Evolutionary conservation across 164 flowering plant species (phyloP).

Genomic region (Vitis vinifera): ASM3070453v1 NC_081816.1:1776001-1776500

Average conservation of each 20-base stretch:
- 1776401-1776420: conserved; percentile 51
- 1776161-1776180: conserved; percentile 56
- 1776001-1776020: not conserved
- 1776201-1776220: conserved; percentile 60
- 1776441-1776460: conserved; percentile 49
- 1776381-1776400: conserved; percentile 62
- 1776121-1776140: conserved; percentile 68
- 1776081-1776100: not conserved
- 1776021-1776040: not conserved
- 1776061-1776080: too few species aligned
- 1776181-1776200: conserved; percentile 61
- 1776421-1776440: conserved; percentile 55
- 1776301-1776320: conserved; percentile 62
- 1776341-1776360: conserved; percentile 71
- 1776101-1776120: conserved; percentile 40
- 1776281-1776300: not conserved
- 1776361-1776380: conserved; percentile 67
- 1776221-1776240: conserved; percentile 67
- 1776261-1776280: not conserved
- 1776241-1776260: not conserved
- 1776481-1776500: not conserved
- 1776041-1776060: too few species aligned
- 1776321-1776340: conserved; percentile 55
- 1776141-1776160: conserved; percentile 68
- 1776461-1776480: conserved; percentile 35